Evolutionary conservation across 2,329 filamentous ascomycete species (phyloP), one percentile per base, ranked within the genome.

Genomic region (Aspergillus caelatus): DNA sequence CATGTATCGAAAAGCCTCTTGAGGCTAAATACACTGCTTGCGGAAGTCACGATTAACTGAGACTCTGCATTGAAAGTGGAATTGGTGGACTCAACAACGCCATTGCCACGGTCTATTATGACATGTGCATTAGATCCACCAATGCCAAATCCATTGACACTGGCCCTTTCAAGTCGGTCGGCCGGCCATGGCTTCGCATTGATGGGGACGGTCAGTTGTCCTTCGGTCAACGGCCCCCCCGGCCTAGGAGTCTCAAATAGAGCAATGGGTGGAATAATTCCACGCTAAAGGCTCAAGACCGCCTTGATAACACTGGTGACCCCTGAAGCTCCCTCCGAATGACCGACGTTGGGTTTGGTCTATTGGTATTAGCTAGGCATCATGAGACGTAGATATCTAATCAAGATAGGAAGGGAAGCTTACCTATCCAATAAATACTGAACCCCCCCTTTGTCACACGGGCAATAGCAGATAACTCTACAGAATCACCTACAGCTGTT

Each of bases 91-190:
- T 4, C 34, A 16, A 14, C 12, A 36, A 5, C 4, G 34, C 0
- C 34, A 36, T 36, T 36, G 34, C 34, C 34, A 36, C 34, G 12
- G 6, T 36, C 34, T 36, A 36, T 14, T 26, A 50, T 50, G 21
- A 62, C 65, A 58, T 77, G 72, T 3, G 69, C 70, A 63, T 77
- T 77, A 5, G 74, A 71, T 12, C 74, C 75, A 30, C 74, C 75
- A 41, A 70, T 71, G 0, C 74, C 81, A 62, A 83, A 84, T 9
- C 77, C 76, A 62, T 80, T 82, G 0, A 84, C 74, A 34, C 78
- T 79, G 11, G 78, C 79, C 46, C 78, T 58, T 32, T 58, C 57
- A 19, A 8, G 75, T 39, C 73, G 72, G 10, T 63, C 21, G 19
- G 52, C 19, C 9, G 74, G 65, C 69, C 65, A 74, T 63, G 57